Evolutionary conservation across 176 grass and related monocot species (phyloP), one percentile per base, ranked within the genome.

Genomic region (Cenchrus fungigraminus): DNA sequence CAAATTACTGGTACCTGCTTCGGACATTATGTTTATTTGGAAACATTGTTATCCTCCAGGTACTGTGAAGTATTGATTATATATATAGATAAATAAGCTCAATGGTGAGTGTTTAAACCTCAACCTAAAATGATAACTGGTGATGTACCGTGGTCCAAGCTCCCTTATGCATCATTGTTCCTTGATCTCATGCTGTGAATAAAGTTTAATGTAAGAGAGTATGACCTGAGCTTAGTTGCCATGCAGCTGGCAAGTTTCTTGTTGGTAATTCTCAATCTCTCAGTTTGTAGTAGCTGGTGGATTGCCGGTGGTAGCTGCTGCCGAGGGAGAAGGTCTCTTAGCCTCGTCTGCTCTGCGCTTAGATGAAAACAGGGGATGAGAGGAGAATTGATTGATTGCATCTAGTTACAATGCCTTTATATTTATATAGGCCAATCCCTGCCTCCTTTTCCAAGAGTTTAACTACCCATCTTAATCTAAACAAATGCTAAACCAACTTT

Each of bases 241-340:
- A 9, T 51, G 49, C 10, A 51, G 49, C 49, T 51, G 49, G 49
- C 64, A 62, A 83, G 14, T 34, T 82, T 19, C 71, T 76, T 66
- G 6, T 42, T 51, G 40, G 31, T 50, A 76, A 5, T 49, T 60
- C 37, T 51, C 52, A n/a, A 11, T 47, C 15, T 20, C 25, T 83
- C 22, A 1, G 0, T 72, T 34, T 25, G 22, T 25, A 25, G 22
- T 25, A 25, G 22, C 22, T 25, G 22, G 22, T 25, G 22, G 22
- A 25, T 25, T 25, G 22, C 22, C 22, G 22, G 22, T 25, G 22
- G 22, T 25, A 25, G 22, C 22, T 25, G 22, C 22, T 25, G 22
- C 22, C 22, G 22, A 25, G 22, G 22, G 22, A 25, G 22, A 25
- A 25, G 22, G 22, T 25, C 22, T 25, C 22, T 25, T 25, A 25